phyloP scores from a whole-genome alignment of 148 eudicot genomes.

The Rhododendron griersonianum region DNA sequence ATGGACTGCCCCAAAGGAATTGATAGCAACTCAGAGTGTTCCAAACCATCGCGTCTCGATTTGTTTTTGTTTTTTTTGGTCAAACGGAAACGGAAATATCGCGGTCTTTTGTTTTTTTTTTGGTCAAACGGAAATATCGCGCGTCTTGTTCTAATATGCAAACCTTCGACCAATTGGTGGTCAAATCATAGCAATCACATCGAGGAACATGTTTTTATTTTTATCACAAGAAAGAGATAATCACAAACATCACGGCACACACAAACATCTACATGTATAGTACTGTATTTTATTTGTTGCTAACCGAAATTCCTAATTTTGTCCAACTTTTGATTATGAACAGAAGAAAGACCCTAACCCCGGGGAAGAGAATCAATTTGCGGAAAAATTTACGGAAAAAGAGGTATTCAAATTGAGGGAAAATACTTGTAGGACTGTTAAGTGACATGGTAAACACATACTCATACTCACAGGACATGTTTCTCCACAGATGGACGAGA shows the following conservation, averaged over 20 bases:
- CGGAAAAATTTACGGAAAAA: neutral
- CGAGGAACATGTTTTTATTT: neutral
- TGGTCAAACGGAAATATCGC: no score
- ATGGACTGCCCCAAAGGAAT: neutral
- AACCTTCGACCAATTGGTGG: neutral
- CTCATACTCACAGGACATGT: neutral
- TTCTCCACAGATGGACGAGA: neutral
- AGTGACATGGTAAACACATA: neutral
- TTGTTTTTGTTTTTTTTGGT: no score
- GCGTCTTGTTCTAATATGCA: neutral
- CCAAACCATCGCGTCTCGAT: neutral
- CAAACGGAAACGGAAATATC: no score
- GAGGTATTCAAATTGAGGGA: neutral
- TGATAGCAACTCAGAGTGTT: neutral
- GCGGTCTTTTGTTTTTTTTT: no score
- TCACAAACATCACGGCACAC: neutral
- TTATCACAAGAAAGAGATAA: neutral
- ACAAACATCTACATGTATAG: neutral
- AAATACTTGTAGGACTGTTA: neutral
- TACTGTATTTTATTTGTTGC: neutral
- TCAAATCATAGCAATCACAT: neutral
- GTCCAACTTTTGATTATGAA: neutral
- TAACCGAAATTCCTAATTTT: neutral
- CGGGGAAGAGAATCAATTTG: neutral
- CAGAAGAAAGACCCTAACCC: neutral